phyloP scores from a whole-genome alignment of 768 basidiomycete species.

The Sistotremastrum suecicum region DNA sequence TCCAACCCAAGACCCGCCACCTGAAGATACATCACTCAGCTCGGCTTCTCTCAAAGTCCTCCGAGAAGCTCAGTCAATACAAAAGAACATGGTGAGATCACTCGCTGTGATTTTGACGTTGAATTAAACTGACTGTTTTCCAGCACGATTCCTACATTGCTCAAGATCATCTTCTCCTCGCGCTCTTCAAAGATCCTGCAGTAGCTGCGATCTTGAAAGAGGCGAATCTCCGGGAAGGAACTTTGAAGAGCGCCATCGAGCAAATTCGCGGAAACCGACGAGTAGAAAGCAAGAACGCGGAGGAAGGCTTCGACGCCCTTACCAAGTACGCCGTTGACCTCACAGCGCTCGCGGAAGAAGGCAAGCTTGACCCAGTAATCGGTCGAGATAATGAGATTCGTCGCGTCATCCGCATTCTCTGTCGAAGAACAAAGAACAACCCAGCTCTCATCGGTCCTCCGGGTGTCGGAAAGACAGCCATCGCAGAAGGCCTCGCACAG shows the following conservation, averaged over 20 bases:
- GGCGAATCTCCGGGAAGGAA: conserved; percentile 51
- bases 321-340: conserved; percentile 81
- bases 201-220: conserved; percentile 65
- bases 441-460: conserved; percentile 95
- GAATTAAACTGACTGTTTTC: neutral
- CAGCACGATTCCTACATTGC: conserved; percentile 81
- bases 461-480: conserved; percentile 91
- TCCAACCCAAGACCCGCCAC: conserved; percentile 74
- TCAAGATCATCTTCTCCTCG: conserved; percentile 82
- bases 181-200: conserved; percentile 60
- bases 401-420: conserved; percentile 70
- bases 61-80: conserved; percentile 59
- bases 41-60: conserved; percentile 45
- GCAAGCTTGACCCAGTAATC: conserved; percentile 92
- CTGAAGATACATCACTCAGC: conserved; percentile 61
- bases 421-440: conserved; percentile 80
- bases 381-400: conserved; percentile 89
- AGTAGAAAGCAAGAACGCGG: conserved; percentile 75
- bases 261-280: conserved; percentile 73
- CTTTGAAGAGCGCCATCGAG: conserved; percentile 62
- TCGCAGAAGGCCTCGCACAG: conserved; percentile 91
- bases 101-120: neutral
- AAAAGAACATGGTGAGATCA: conserved; percentile 48
- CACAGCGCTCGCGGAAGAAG: conserved; percentile 77
- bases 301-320: conserved; percentile 87